These are phyloP conservation scores for Leccinum subrobustum DNA, from an alignment of 1,284 basidiomycete genomes.

Conservation along the genomic window DNA sequence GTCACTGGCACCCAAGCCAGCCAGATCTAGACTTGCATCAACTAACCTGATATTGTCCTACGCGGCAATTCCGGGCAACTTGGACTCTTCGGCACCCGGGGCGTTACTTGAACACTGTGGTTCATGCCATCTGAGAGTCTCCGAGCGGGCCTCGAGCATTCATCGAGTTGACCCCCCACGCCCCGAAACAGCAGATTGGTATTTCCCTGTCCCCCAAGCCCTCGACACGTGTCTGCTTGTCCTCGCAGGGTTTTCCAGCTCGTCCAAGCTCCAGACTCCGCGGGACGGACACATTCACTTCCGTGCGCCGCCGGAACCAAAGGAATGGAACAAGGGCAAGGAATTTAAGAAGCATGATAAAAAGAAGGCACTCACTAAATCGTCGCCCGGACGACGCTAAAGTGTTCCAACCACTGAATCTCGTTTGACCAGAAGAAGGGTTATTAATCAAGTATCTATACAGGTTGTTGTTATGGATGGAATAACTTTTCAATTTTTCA, in stretches of 20 bases:
- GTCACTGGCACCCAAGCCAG: not conserved
- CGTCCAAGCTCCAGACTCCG: not conserved
- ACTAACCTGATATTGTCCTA: not conserved
- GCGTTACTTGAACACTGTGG: not conserved
- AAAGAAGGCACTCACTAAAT: not conserved
- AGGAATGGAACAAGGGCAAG: not conserved
- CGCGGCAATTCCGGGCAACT: not conserved
- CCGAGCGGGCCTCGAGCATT: too few relatives aligned
- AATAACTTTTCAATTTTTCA: not conserved
- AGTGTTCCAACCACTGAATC: not conserved
- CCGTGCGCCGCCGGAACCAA: not conserved
- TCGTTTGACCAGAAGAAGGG: too few relatives aligned
- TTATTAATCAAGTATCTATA: too few relatives aligned
- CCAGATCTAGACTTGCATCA: too few relatives aligned
- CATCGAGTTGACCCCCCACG: too few relatives aligned
- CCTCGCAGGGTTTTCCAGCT: not conserved
- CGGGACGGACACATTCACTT: not conserved
- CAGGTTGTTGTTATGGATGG: not conserved
- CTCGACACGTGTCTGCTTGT: not conserved
- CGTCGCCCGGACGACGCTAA: not conserved
- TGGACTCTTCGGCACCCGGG: not conserved
- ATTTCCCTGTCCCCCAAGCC: not conserved
- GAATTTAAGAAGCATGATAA: not conserved
- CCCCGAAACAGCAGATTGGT: not conserved
- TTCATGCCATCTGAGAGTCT: too few relatives aligned